A percentile compares a stretch with the other conserved stretches of the same genome.
These are phyloP conservation scores for Globisporangium viniferum DNA, from an alignment of 352 stramenopile genomes.

Conservation along the genomic window DNA sequence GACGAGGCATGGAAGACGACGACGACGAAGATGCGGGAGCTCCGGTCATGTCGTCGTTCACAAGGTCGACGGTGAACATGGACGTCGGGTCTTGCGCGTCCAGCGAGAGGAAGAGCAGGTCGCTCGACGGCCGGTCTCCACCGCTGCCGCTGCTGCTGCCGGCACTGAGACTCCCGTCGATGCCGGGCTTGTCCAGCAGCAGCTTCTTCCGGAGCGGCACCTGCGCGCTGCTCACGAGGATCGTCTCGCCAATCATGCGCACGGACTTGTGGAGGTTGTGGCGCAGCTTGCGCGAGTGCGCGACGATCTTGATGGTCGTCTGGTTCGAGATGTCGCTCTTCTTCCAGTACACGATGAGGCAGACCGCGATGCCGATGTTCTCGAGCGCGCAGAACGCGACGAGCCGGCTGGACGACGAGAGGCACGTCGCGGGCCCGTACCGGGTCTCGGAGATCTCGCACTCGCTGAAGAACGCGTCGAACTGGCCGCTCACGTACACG, in stretches of 20 bases:
- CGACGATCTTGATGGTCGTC: conserved; percentile 52
- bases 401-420: conserved; percentile 24
- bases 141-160: neutral
- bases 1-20: neutral
- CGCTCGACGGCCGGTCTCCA: neutral
- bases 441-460: conserved; percentile 33
- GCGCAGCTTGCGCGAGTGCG: conserved; percentile 46
- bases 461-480: conserved; percentile 45
- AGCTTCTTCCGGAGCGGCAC: neutral
- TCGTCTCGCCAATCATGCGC: conserved; percentile 53
- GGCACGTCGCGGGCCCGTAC: conserved; percentile 38
- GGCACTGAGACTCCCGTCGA: neutral
- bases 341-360: conserved; percentile 49
- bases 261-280: conserved; percentile 58
- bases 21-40: neutral
- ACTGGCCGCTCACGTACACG: conserved; percentile 62
- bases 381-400: conserved; percentile 42
- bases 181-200: neutral
- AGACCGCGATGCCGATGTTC: conserved; percentile 47
- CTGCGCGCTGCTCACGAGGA: conserved; percentile 29
- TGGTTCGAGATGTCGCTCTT: conserved; percentile 53
- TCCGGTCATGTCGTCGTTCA: neutral
- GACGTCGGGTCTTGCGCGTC: conserved; percentile 19
- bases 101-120: neutral
- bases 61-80: conserved; percentile 36